Evolutionary conservation across 2,329 filamentous ascomycete species (phyloP), one percentile per base, ranked within the genome.

Genomic region (Mariannaea elegans): DNA sequence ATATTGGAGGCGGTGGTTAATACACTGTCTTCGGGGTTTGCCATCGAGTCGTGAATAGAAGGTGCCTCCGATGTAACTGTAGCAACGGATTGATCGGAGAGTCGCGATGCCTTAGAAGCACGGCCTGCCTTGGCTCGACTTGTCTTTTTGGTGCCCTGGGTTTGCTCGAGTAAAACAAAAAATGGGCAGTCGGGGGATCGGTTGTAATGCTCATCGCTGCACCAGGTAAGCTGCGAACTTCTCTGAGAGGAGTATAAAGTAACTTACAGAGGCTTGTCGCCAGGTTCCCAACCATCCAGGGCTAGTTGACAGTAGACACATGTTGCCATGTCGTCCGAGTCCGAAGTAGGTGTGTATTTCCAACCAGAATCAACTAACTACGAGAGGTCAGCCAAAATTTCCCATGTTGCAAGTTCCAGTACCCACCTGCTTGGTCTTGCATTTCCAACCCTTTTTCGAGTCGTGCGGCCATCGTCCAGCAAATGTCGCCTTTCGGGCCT

Each of bases 221-320:
- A 27, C 44, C 14, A 9, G 41, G 16, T 59, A 5, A 59, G 65
- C 78, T 58, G 76, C 71, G 51, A 24, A 12, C 18, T 24, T n/a
- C 10, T 45, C 8, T 36, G 48, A n/a, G 4, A 31, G 12, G 14
- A 34, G 3, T 12, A 18, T 9, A 12, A 4, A 7, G 32, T 71
- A 59, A 77, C 90, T 77, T 75, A 93, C 88, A 90, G 86, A 62
- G 95, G 95, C 73, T 97, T 92, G 75, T 99, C 95, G 59, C 90
- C 89, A 1, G 90, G 90, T 73, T 98, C 95, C 95, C 96, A 99
- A 7, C 93, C 93, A 75, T 98, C 94, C 10, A 99, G 84, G 10
- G 90, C 93, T 14, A 98, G 79, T 57, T 91, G 87, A 79, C 95
- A 99, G 77, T 98, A 97, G 24, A 91, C 85, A 74, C 95, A 99